phyloP scores from a whole-genome alignment of 2,329 filamentous ascomycete genomes.

The Penicillium griseofulvum region DNA sequence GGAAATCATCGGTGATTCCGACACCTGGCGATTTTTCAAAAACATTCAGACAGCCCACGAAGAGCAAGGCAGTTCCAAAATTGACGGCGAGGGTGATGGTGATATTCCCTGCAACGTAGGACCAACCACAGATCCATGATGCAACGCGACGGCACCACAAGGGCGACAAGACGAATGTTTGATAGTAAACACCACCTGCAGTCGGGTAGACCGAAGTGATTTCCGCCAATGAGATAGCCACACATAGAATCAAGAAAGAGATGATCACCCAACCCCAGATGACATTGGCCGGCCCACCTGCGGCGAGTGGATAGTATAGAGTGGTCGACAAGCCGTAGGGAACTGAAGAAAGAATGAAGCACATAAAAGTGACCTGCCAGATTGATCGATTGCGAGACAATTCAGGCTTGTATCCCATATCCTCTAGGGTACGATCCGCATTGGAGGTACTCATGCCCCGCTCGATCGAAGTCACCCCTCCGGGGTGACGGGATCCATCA shows the following conservation, averaged over 20 bases:
- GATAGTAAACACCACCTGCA: conserved; percentile 67
- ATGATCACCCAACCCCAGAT: conserved; percentile 68
- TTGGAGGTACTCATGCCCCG: conserved; percentile 12
- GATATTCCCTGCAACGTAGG: conserved; percentile 75
- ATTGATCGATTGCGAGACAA: conserved; percentile 58
- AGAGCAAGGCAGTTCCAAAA: conserved; percentile 62
- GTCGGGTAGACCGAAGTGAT: conserved; percentile 67
- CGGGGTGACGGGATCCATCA: conserved; percentile 11
- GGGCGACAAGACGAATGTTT: conserved; percentile 64
- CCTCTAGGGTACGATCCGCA: conserved; percentile 19
- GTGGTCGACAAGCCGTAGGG: conserved; percentile 66
- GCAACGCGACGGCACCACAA: conserved; percentile 63
- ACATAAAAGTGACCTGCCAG: conserved; percentile 25
- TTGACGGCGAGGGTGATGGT: conserved; percentile 73
- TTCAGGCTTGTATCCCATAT: conserved; percentile 64
- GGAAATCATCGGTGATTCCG: conserved; percentile 54
- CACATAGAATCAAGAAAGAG: conserved; percentile 59
- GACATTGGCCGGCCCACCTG: conserved; percentile 67
- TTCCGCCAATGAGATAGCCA: conserved; percentile 64
- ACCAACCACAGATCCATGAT: conserved; percentile 67
- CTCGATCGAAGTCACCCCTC: conserved; percentile 11
- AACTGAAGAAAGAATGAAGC: conserved; percentile 69
- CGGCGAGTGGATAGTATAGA: conserved; percentile 64
- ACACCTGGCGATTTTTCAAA: conserved; percentile 50
- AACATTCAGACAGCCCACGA: conserved; percentile 56